phyloP scores from a whole-genome alignment of 257 asterid species.

The Verbascum thapsus region DNA sequence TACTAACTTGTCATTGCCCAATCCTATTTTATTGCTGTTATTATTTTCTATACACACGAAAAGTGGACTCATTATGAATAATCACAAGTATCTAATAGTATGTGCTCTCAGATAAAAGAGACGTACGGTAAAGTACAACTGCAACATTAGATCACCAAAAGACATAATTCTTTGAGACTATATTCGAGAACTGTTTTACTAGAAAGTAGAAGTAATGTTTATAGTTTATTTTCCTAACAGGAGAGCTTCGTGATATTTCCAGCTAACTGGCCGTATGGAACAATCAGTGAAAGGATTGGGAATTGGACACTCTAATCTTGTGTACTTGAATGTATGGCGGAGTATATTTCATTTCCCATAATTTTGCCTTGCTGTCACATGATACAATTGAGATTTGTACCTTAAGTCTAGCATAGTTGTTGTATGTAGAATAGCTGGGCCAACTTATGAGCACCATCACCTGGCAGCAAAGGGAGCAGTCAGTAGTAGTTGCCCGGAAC shows the following conservation, averaged over 20 bases:
- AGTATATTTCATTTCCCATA: background rate
- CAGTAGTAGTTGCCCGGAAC: conserved; percentile 27
- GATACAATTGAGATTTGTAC: conserved; percentile 30
- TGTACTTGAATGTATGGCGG: conserved; percentile 6
- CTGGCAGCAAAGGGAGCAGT: conserved; percentile 31
- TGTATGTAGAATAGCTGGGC: conserved; percentile 49
- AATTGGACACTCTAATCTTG: conserved; percentile 11
- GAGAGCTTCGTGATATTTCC: conserved; percentile 46
- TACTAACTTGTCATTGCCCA: background rate
- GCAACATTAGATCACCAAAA: conserved; percentile 5
- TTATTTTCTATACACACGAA: background rate
- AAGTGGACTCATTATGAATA: background rate
- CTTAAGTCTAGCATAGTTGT: conserved; percentile 29
- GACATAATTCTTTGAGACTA: background rate
- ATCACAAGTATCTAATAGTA: background rate
- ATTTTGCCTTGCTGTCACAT: conserved; percentile 20
- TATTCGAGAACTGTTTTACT: background rate
- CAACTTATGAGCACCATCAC: conserved; percentile 36
- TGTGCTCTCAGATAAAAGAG: background rate
- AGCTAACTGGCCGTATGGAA: conserved; percentile 27
- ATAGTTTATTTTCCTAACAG: conserved; percentile 40
- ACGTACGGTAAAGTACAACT: background rate
- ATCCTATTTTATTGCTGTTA: background rate
- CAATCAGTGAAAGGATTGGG: conserved; percentile 24
- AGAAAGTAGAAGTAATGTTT: conserved; percentile 7